phyloP scores from a whole-genome alignment of 1,284 basidiomycete genomes.

The Sporisorium reilianum region DNA sequence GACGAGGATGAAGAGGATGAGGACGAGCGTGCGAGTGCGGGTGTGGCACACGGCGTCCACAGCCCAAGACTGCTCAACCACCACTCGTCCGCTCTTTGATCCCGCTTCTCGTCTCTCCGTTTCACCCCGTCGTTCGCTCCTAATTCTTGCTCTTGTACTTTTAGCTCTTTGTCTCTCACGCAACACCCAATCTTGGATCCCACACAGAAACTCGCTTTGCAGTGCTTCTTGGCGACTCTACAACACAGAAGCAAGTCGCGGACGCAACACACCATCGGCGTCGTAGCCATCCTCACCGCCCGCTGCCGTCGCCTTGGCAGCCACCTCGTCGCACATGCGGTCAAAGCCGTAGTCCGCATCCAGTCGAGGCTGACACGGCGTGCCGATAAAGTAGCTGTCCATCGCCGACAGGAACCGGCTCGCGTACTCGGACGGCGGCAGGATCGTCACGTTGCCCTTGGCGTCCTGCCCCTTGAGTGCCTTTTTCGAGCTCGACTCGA shows the following conservation, averaged over 20 bases:
- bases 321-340: constrained; percentile 31
- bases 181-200: background rate
- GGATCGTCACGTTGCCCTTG: constrained; percentile 61
- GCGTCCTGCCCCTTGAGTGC: constrained; percentile 58
- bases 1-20: constrained; percentile 6
- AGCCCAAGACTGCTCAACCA: constrained; percentile 5
- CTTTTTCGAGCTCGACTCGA: constrained; percentile 60
- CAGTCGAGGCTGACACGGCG: constrained; percentile 43
- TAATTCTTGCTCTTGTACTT: background rate
- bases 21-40: background rate
- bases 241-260: constrained; percentile 33
- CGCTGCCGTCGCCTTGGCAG: background rate
- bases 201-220: background rate
- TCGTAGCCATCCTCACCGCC: background rate
- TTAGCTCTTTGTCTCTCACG: background rate
- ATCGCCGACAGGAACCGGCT: constrained; percentile 54
- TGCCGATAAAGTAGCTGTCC: constrained; percentile 57
- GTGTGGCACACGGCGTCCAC: background rate
- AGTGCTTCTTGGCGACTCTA: background rate
- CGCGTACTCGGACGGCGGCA: constrained; percentile 62
- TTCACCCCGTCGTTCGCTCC: background rate
- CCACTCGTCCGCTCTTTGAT: constrained; percentile 9
- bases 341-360: constrained; percentile 43
- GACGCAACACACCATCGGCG: constrained; percentile 5
- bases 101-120: no score